Percentiles rank a stretch among this genome's conserved stretches.
These are phyloP conservation scores for Fragaria vesca DNA, from an alignment of 306 rosid species.

Conservation along the genomic window DNA sequence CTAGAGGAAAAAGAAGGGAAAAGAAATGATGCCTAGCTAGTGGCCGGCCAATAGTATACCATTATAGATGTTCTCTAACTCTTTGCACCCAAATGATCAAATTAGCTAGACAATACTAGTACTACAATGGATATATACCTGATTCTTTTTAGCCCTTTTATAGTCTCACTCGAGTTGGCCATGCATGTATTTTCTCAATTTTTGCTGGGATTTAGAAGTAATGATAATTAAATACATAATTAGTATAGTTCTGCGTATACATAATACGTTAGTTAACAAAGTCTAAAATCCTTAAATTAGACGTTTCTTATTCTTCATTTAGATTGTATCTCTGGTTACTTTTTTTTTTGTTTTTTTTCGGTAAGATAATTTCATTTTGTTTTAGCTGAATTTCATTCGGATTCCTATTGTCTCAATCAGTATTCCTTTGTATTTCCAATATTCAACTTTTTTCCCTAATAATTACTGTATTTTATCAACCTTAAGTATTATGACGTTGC, in stretches of 20 bases:
- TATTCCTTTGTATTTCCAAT: no score
- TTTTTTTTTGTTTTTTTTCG: no score
- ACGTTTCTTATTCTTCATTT: no score
- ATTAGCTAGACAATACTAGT: not conserved
- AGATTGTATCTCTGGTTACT: no score
- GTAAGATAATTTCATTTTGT: no score
- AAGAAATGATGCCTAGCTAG: not conserved
- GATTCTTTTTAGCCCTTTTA: not conserved
- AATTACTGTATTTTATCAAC: no score
- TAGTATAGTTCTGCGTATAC: not conserved
- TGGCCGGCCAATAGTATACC: not conserved
- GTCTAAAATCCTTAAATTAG: not conserved
- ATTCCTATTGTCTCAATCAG: no score
- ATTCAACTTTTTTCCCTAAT: no score
- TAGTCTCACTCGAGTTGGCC: not conserved
- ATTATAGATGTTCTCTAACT: not conserved
- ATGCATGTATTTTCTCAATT: not conserved
- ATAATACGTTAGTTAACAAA: not conserved
- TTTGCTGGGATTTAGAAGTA: not conserved
- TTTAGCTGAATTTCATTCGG: no score
- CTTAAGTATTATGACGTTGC: no score
- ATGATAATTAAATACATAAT: not conserved
- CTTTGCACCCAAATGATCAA: not conserved
- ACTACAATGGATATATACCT: not conserved
- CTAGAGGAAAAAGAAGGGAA: not conserved